A percentile compares a stretch with the other conserved stretches of the same genome.
These are phyloP conservation scores for Solanum hybrid DNA, from an alignment of 305 asterid species.

Conservation along the genomic window DNA sequence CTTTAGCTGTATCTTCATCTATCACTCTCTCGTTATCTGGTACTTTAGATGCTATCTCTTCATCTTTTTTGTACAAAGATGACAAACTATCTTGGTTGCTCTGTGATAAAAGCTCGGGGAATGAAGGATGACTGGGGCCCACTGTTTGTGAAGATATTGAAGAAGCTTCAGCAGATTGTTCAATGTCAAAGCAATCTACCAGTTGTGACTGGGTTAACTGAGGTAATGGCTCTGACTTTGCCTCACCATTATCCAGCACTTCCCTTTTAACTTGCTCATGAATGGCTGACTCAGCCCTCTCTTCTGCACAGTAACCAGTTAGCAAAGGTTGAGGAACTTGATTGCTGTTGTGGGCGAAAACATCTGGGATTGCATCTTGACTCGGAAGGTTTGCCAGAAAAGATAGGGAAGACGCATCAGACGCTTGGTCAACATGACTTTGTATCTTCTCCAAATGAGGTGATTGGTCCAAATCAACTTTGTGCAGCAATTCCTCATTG, in stretches of 20 bases:
- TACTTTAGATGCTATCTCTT: slow-evolving; percentile 13
- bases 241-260: neutral
- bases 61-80: slow-evolving; percentile 18
- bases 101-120: slow-evolving; percentile 4
- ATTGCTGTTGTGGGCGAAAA: neutral
- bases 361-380: slow-evolving; percentile 7
- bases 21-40: slow-evolving; percentile 14
- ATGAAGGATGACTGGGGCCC: neutral
- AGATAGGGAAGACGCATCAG: slow-evolving; percentile 12
- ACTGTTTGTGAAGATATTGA: neutral
- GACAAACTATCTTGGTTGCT: neutral
- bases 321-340: neutral
- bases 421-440: slow-evolving; percentile 20
- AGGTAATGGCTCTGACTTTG: neutral
- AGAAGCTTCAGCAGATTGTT: slow-evolving; percentile 5
- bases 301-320: neutral
- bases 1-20: slow-evolving; percentile 18
- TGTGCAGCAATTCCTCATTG: slow-evolving; percentile 5
- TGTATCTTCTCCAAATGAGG: slow-evolving; percentile 20
- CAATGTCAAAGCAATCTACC: neutral
- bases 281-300: neutral
- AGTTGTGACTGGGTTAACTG: slow-evolving; percentile 3
- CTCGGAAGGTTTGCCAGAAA: slow-evolving; percentile 9
- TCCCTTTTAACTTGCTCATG: slow-evolving; percentile 1
- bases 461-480: slow-evolving; percentile 23